These are phyloP conservation scores for Cladosporium sp. DNA, from an alignment of 2,329 filamentous ascomycete species.

Conservation along the genomic window DNA sequence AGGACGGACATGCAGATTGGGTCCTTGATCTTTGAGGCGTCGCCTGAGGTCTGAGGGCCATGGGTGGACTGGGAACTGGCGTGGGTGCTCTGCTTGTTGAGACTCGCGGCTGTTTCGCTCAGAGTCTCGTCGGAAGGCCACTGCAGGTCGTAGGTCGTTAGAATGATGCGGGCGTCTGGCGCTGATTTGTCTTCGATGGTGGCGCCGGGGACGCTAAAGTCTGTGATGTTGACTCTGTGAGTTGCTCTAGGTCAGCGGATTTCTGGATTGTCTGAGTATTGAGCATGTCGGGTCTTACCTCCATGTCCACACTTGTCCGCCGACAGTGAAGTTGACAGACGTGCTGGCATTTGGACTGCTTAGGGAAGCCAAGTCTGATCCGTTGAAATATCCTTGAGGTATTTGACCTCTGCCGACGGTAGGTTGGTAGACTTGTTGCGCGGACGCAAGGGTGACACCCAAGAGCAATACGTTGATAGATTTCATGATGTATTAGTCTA, in stretches of 20 bases:
- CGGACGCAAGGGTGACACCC: background rate
- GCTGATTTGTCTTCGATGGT: background rate
- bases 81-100: background rate
- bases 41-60: background rate
- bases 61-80: background rate
- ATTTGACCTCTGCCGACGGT: background rate
- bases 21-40: background rate
- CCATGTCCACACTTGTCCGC: background rate
- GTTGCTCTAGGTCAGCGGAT: background rate
- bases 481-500: too few species aligned
- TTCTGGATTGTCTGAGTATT: background rate
- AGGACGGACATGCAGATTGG: background rate
- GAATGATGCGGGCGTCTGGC: background rate
- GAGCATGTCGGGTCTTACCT: background rate
- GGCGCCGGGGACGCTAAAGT: background rate
- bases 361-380: background rate
- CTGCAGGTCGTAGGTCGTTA: background rate
- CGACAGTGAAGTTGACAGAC: constrained; percentile 2
- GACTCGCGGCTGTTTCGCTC: background rate
- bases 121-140: background rate
- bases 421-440: background rate
- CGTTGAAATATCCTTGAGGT: background rate
- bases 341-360: background rate
- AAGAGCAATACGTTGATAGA: background rate
- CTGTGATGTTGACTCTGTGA: background rate